Conservation (phyloP, 257 asterid species). For the Solanum megistacrolobum region DNA sequence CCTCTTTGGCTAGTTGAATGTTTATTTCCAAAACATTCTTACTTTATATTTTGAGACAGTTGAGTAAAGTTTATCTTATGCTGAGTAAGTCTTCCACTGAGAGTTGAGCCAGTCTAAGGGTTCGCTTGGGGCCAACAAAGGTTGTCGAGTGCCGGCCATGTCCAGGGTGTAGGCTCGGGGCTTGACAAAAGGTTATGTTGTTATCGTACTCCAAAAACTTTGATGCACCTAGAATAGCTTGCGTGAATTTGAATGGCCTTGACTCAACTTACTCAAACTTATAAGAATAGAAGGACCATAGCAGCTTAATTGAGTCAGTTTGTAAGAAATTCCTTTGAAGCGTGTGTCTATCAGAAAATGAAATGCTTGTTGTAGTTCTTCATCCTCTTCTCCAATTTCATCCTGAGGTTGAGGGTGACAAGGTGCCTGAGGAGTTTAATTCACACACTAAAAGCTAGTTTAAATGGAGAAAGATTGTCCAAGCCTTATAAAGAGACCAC, state of each 20-base stretch:
- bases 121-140: no score
- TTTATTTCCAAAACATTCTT: no score
- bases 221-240: conserved; percentile 63
- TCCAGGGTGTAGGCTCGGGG: no score
- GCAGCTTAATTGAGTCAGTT: conserved; percentile 72
- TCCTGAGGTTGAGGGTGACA: conserved; percentile 18
- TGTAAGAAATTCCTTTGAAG: conserved; percentile 80
- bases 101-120: no score
- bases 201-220: conserved; percentile 33
- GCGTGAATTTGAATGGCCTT: conserved; percentile 48
- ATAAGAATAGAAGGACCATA: conserved; percentile 72
- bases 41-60: no score
- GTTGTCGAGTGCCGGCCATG: no score
- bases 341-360: conserved; percentile 94
- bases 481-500: no score
- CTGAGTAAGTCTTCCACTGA: no score
- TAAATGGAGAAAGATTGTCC: no score
- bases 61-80: no score
- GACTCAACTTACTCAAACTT: conserved; percentile 57
- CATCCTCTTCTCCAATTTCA: conserved; percentile 42
- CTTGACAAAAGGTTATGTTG: conserved; percentile 13
- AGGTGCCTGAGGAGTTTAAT: conserved; percentile 49
- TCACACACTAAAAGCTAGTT: background rate
- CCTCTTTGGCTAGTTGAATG: no score
- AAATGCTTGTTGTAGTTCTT: conserved; percentile 49